Evolutionary conservation across 2,329 filamentous ascomycete species (phyloP).

Genomic region (Colletotrichum salicis): DNA sequence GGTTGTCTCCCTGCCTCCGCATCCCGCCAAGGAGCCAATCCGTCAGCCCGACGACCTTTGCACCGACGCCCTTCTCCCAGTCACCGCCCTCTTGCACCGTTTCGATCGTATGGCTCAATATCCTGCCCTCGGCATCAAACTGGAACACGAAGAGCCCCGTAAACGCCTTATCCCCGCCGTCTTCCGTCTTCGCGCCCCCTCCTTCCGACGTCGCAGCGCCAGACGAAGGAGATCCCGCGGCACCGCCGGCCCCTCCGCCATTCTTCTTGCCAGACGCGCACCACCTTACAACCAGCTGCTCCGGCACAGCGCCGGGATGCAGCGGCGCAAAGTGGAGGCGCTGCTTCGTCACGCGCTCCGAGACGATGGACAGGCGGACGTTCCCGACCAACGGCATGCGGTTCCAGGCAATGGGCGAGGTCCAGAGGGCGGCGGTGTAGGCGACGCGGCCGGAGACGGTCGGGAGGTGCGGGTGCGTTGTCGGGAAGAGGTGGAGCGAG

Average conservation of each 20-base stretch:
- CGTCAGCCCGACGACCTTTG: slow-evolving; percentile 88
- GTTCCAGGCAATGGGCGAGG: slow-evolving; percentile 95
- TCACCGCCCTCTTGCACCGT: slow-evolving; percentile 85
- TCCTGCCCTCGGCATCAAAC: slow-evolving; percentile 87
- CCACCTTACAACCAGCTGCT: slow-evolving; percentile 94
- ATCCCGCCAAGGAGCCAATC: slow-evolving; percentile 93
- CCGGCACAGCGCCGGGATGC: slow-evolving; percentile 67
- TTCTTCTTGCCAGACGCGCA: slow-evolving; percentile 69
- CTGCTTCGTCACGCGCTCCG: slow-evolving; percentile 83
- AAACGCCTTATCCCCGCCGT: slow-evolving; percentile 78
- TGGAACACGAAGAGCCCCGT: slow-evolving; percentile 94
- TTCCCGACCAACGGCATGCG: slow-evolving; percentile 90
- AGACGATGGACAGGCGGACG: slow-evolving; percentile 86
- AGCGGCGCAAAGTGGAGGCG: slow-evolving; percentile 59
- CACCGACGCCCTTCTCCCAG: slow-evolving; percentile 83
- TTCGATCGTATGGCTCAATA: slow-evolving; percentile 92
- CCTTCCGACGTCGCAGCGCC: slow-evolving; percentile 56
- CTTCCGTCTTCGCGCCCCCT: slow-evolving; percentile 44
- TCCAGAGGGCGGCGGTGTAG: slow-evolving; percentile 92
- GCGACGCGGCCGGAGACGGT: slow-evolving; percentile 90
- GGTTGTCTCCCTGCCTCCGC: slow-evolving; percentile 46
- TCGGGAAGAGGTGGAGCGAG: slow-evolving; percentile 75
- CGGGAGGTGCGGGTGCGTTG: slow-evolving; percentile 87
- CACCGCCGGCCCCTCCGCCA: not conserved
- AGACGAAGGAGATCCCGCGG: slow-evolving; percentile 40